Conservation (phyloP, 1,284 basidiomycete genomes). For the Somion occarium region DNA sequence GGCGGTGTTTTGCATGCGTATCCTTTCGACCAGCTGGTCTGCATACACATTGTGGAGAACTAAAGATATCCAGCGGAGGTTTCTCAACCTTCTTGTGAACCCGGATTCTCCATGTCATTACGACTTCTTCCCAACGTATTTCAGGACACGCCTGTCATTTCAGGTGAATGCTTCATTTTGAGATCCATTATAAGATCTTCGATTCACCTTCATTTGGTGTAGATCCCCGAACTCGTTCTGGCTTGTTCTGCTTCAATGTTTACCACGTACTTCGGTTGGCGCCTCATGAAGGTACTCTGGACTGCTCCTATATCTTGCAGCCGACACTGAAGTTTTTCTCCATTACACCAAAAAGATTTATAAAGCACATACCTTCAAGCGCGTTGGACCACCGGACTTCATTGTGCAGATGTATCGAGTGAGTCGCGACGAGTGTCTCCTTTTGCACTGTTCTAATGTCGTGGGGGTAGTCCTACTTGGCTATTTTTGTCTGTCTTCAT, state of each 20-base stretch:
- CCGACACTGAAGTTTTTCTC: conserved; percentile 11
- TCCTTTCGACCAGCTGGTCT: conserved; percentile 46
- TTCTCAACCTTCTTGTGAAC: conserved; percentile 34
- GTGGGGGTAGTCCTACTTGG: conserved; percentile 55
- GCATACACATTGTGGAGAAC: conserved; percentile 47
- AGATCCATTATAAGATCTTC: not conserved
- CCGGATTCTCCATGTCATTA: conserved; percentile 42
- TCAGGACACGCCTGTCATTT: conserved; percentile 33
- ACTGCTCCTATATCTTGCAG: not conserved
- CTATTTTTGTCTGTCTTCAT: conserved; percentile 52
- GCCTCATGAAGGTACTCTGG: conserved; percentile 36
- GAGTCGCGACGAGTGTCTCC: no score
- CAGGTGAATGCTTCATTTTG: conserved; percentile 32
- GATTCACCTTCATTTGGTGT: not conserved
- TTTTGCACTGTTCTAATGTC: no score
- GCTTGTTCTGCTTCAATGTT: conserved; percentile 40
- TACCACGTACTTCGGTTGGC: conserved; percentile 40
- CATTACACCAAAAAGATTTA: conserved; percentile 33
- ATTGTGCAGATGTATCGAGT: conserved; percentile 50
- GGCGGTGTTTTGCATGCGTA: conserved; percentile 43
- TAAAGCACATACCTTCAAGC: conserved; percentile 44
- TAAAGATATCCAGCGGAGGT: conserved; percentile 27
- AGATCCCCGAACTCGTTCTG: conserved; percentile 48
- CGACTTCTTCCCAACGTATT: conserved; percentile 43
- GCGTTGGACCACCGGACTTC: conserved; percentile 46